Evolutionary conservation across 805 yeast species (phyloP).

Genomic region (Nakazawaea populi): DNA sequence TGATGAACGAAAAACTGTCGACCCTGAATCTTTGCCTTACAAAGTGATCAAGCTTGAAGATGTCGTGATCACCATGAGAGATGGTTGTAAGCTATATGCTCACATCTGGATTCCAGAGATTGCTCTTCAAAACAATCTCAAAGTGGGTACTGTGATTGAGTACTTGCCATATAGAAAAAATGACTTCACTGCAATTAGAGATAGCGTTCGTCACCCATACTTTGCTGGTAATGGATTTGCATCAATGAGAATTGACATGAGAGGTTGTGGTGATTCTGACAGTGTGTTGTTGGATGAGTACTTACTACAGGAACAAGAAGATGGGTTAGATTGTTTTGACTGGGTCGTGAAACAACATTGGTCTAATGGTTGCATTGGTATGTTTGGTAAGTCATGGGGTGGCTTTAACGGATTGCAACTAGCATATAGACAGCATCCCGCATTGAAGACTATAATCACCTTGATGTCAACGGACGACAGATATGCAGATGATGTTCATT

Average conservation of each 20-base stretch:
- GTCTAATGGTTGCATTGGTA: slow-evolving; percentile 41
- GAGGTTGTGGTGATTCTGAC: slow-evolving; percentile 39
- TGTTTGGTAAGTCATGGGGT: slow-evolving; percentile 47
- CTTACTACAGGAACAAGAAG: slow-evolving; percentile 36
- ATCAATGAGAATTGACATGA: slow-evolving; percentile 39
- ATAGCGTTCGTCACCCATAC: slow-evolving; percentile 38
- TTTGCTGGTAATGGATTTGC: slow-evolving; percentile 42
- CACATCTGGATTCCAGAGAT: slow-evolving; percentile 38
- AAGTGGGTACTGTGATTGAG: slow-evolving; percentile 35
- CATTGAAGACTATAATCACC: slow-evolving; percentile 35
- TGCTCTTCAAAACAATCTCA: slow-evolving; percentile 21
- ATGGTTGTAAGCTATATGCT: slow-evolving; percentile 32
- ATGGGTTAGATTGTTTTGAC: slow-evolving; percentile 35
- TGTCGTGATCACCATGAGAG: slow-evolving; percentile 31
- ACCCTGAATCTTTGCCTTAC: slow-evolving; percentile 22
- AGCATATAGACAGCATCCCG: slow-evolving; percentile 42
- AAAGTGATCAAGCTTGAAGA: slow-evolving; percentile 27
- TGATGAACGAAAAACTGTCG: slow-evolving; percentile 19
- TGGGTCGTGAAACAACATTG: slow-evolving; percentile 34
- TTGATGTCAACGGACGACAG: slow-evolving; percentile 42
- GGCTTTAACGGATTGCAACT: slow-evolving; percentile 41
- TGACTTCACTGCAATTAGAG: slow-evolving; percentile 39
- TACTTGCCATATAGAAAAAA: slow-evolving; percentile 40
- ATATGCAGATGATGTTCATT: slow-evolving; percentile 44
- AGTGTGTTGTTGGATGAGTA: slow-evolving; percentile 36